Evolutionary conservation across 2,329 filamentous ascomycete genomes (phyloP), one percentile per base, ranked within the genome.

Genomic region (Orbilia blumenaviensis): DNA sequence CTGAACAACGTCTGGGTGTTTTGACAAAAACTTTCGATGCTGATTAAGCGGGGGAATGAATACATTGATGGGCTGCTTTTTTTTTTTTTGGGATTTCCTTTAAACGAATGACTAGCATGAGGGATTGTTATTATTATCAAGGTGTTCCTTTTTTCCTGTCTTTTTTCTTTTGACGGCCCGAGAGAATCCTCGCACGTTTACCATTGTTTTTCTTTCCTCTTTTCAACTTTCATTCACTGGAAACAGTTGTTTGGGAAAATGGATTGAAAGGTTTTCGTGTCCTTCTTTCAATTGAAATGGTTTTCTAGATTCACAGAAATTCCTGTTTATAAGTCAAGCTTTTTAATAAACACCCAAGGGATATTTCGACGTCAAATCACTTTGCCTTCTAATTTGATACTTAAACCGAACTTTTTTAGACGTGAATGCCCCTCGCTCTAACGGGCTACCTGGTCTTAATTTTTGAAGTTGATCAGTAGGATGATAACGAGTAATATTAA

Each of bases 321-420:
- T 68, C 29, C 48, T 73, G 60, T 66, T 73, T 60, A 60, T 71
- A 54, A 44, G 21, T 54, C 36, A 34, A 36, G 44, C 50, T 48
- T 67, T 46, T 69, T 60, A 66, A 72, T 48, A 64, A 58, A 52
- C 44, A 42, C 41, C 44, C 41, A 62, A 52, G 60, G 50, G 38
- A 27, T 61, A 60, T 58, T 64, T 60, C 60, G 32, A 32, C 61
- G 60, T 73, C 50, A 46, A 73, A 42, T n/a, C n/a, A 42, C 12
- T n/a, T 29, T 52, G n/a, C 32, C n/a, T 10, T 71, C 16, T 27
- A n/a, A n/a, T n/a, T n/a, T n/a, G n/a, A n/a, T n/a, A n/a, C n/a
- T n/a, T n/a, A n/a, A n/a, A n/a, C n/a, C n/a, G n/a, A n/a, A n/a
- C n/a, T n/a, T n/a, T n/a, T n/a, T n/a, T n/a, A n/a, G n/a, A n/a